Percentiles rank a stretch among this genome's conserved stretches.
phyloP scores from a whole-genome alignment of 2,329 filamentous ascomycete species.

The Colletotrichum agaves region DNA sequence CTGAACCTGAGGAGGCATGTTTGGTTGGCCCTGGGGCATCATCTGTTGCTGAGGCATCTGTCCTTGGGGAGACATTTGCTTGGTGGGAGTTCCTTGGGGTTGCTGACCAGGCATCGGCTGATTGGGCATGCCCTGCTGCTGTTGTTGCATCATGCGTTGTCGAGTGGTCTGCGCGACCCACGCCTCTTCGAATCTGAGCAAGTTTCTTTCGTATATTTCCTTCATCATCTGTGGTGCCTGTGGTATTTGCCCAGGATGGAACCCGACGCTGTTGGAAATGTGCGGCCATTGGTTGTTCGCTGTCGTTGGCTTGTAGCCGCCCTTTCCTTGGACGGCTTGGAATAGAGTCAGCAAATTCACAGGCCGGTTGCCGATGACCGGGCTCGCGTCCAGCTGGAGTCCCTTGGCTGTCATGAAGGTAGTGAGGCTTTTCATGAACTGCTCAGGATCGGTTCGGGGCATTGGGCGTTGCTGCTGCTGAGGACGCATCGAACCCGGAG shows the following conservation, averaged over 20 bases:
- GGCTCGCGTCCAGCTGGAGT: conserved; percentile 78
- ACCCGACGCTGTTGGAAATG: conserved; percentile 73
- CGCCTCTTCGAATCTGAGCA: conserved; percentile 80
- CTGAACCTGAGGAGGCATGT: conserved; percentile 44
- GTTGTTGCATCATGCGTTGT: conserved; percentile 62
- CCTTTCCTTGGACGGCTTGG: conserved; percentile 76
- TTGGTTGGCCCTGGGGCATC: conserved; percentile 53
- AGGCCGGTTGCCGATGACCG: conserved; percentile 76
- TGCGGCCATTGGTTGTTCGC: conserved; percentile 78
- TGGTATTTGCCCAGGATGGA: conserved; percentile 71
- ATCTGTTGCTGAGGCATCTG: conserved; percentile 45
- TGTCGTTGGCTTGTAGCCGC: conserved; percentile 80
- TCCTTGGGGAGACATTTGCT: conserved; percentile 49
- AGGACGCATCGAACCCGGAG: conserved; percentile 59
- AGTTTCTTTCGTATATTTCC: conserved; percentile 78
- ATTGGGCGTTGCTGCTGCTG: conserved; percentile 56
- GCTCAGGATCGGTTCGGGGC: conserved; percentile 65
- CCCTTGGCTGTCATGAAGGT: conserved; percentile 81
- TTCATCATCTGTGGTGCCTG: conserved; percentile 76
- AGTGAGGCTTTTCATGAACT: conserved; percentile 80
- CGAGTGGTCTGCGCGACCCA: conserved; percentile 68
- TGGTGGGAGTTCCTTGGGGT: conserved; percentile 53
- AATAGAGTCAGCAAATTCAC: conserved; percentile 84
- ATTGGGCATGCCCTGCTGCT: conserved; percentile 39
- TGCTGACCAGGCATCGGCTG: conserved; percentile 48